Evolutionary conservation across 352 stramenopile genomes (phyloP), one percentile per base, ranked within the genome.

Genomic region (Globisporangium spinosum): DNA sequence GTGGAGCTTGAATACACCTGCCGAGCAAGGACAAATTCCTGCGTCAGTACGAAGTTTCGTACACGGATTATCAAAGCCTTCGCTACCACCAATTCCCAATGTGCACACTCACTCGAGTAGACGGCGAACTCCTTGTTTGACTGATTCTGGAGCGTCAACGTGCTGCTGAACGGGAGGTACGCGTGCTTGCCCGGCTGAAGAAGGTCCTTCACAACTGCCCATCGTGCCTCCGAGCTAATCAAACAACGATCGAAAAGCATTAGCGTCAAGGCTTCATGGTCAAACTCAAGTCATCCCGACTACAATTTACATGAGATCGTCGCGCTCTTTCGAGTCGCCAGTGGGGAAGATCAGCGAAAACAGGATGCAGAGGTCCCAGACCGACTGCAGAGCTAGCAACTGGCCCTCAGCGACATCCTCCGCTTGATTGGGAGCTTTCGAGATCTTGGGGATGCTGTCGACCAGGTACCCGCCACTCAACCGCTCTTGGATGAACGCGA

Each of bases 141-240:
- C 32, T 55, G 49, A 40, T 7, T 43, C 22, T 62, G 40, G 7
- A 17, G 9, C 10, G 25, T 22, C 17, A 47, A 4, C 23, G 47
- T 23, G n/a, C 32, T 32, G 35, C 38, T 71, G 38, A 85, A 85
- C 35, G 77, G 79, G 29, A 87, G 75, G 49, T 83, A 85, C 38
- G 73, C 59, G 3, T 10, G 67, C 25, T 72, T 80, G n/a, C 63
- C 62, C 17, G 69, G 70, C 25, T 83, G 76, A 13, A 87, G 70
- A 9, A 87, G 67, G 6, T 78, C 68, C 65, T 80, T 82, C 7
- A 81, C 77, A 20, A 84, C 58, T 17, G 70, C 74, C 79, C 79
- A 87, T n/a, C 73, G 77, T 27, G 74, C 72, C 10, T 85, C 74
- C 49, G 64, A 76, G 9, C 56, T 66, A 23, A 34, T 62, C 55